Base-by-base conservation (phyloP, 106 monocot genomes). In the Gastrodia elata region DNA sequence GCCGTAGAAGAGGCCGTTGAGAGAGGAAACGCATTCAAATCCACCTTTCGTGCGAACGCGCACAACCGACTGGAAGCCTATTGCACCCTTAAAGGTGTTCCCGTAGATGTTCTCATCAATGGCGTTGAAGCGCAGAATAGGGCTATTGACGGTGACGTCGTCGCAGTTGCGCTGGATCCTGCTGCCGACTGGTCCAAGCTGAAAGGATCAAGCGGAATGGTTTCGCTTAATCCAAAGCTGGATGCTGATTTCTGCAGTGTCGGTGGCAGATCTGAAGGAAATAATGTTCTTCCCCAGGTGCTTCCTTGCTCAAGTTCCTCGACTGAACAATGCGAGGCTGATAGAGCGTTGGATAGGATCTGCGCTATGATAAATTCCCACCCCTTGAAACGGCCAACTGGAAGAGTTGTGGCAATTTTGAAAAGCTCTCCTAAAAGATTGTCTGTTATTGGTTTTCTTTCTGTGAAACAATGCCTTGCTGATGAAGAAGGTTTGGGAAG, bases 121-220 rank as follows among this genome's bases (percentile, higher is more conserved):
- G 89, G 91, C 39, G 40, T 68, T 70, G 65, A 42, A 25, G 87
- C 89, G 26, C 95, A 96, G 68, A 96, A 96, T 71, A 87, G 95
- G 86, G 89, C 92, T 70, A 79, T 97, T 52, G 96, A 90, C 86
- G 92, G 96, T 64, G 96, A 97, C 82, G 56, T 80, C 25, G 96
- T 97, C 73, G 96, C 93, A 65, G 40, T 97, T n/a, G 80, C 75
- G 65, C 49, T 97, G 72, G 90, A 97, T 78, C 96, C 90, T 74
- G 79, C 86, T 6, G 41, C 77, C 38, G 77, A 46, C 30, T 97
- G 96, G 96, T 74, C 82, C 27, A 88, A 57, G 72, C 55, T 90
- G 73, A 97, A 84, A 88, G 88, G 86, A 72, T 38, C 75, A 79
- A 79, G 39, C 70, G 48, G 73, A 77, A 79, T 38, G 72, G 11